These are phyloP conservation scores for Emergomyces pasteurianus DNA, from an alignment of 2,329 filamentous ascomycete genomes.

Conservation along the genomic window DNA sequence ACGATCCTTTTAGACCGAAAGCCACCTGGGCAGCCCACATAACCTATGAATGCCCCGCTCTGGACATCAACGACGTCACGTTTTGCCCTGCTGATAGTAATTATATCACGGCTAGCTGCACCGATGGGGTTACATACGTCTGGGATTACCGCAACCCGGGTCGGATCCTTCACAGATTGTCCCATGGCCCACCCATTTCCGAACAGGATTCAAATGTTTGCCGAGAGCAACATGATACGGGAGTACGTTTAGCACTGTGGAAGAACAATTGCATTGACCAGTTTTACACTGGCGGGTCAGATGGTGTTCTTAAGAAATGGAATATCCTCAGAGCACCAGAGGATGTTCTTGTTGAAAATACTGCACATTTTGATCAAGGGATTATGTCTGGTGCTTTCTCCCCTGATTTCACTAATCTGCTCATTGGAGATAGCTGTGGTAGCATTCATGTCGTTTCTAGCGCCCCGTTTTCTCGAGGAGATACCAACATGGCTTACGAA, in stretches of 20 bases:
- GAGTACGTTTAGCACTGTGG: conserved; percentile 48
- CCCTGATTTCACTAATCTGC: conserved; percentile 41
- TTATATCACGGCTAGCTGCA: conserved; percentile 48
- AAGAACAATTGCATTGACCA: conserved; percentile 36
- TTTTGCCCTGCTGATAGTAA: conserved; percentile 36
- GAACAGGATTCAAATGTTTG: conserved; percentile 28
- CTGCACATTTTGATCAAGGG: conserved; percentile 38
- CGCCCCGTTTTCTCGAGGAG: conserved; percentile 15
- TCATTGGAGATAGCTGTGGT: conserved; percentile 47
- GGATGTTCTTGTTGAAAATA: conserved; percentile 41
- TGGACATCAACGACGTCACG: conserved; percentile 50
- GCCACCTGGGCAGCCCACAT: conserved; percentile 16
- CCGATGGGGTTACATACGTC: conserved; percentile 47
- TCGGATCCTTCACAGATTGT: conserved; percentile 36
- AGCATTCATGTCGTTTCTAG: conserved; percentile 41
- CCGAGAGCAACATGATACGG: conserved; percentile 44
- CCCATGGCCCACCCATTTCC: conserved; percentile 40
- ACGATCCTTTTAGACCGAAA: conserved; percentile 29
- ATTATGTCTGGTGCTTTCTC: conserved; percentile 49
- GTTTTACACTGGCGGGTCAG: conserved; percentile 49
- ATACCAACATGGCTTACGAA: conserved; percentile 17
- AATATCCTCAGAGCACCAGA: conserved; percentile 41
- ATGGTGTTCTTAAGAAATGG: conserved; percentile 50
- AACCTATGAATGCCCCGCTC: conserved; percentile 45
- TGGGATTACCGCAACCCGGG: conserved; percentile 45